phyloP scores from a whole-genome alignment of 73 alveolate species.

The Urostyla sp. region DNA sequence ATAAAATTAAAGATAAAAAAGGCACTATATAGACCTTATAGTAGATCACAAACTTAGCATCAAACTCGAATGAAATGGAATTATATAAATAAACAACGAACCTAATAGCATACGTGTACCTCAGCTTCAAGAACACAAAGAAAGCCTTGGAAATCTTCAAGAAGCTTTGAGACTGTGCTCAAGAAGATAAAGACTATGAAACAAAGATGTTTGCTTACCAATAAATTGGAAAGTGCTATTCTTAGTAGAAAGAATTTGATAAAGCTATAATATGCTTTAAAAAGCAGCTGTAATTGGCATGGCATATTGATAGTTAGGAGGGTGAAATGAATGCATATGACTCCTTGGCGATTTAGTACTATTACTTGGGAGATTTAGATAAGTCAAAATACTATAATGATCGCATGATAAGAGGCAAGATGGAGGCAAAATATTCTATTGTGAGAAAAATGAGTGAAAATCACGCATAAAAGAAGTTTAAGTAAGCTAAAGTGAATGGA shows the following conservation, averaged over 20 bases:
- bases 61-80: slow-evolving; percentile 26
- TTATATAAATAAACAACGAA: slow-evolving; percentile 33
- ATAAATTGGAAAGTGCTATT: slow-evolving; percentile 61
- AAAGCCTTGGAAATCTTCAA: slow-evolving; percentile 52
- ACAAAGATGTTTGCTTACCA: slow-evolving; percentile 57
- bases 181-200: slow-evolving; percentile 53
- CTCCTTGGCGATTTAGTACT: slow-evolving; percentile 50
- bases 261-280: slow-evolving; percentile 55
- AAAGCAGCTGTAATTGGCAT: slow-evolving; percentile 48
- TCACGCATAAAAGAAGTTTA: slow-evolving; percentile 30
- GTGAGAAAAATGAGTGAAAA: slow-evolving; percentile 53
- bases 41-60: neutral
- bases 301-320: slow-evolving; percentile 45
- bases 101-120: slow-evolving; percentile 14
- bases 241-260: slow-evolving; percentile 18
- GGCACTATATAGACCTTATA: neutral
- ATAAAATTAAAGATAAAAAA: slow-evolving; percentile 7
- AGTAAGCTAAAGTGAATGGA: slow-evolving; percentile 11
- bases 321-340: slow-evolving; percentile 67
- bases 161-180: slow-evolving; percentile 51
- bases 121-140: slow-evolving; percentile 7
- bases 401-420: slow-evolving; percentile 55
- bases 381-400: slow-evolving; percentile 56
- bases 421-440: slow-evolving; percentile 49
- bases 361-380: slow-evolving; percentile 60